Base-by-base conservation (phyloP, 164 flowering plant genomes). In the Kalanchoe fedtschenkoi region DNA sequence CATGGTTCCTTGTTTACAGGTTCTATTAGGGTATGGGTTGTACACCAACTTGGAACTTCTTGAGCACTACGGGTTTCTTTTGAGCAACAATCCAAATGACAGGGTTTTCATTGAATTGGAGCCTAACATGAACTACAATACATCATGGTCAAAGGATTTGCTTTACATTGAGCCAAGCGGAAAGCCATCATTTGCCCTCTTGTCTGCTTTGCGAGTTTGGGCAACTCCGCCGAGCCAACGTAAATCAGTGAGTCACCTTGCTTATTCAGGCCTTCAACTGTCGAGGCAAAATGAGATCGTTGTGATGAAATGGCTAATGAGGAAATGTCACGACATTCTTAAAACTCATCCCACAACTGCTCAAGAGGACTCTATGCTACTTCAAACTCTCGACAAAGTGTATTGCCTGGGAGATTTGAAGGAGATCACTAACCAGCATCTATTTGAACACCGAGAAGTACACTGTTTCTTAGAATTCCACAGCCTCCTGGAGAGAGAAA, bases 41-140 rank as follows among this genome's bases (percentile, higher is more conserved):
- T 95, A 95, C 73, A 88, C 89, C 51, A 90, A 95, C 68, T 65
- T 91, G 73, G 97, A 95, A 78, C 95, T 95, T 72, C 96, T 95
- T 47, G 93, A 95, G 70, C 88, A 95, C 68, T 95, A 93, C 62
- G 99, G 99, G 4, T 95, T 95, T 80, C 70, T 88, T 68, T 66
- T 90, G 15, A 61, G 78, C 37, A 68, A 66, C 16, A 95, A 95
- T 68, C 87, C 87, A 64, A 90, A 83, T 65, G 95, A 90, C 75
- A 95, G 87, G 74, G 81, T 75, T 28, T 84, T 79, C 65, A 78
- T 88, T 47, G 72, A 78, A 38, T 77, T 90, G 62, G 84, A 75
- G 61, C 69, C 77, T 39, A 77, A 71, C 28, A 70, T 81, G n/a
- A 71, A 65, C 64, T 70, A 77, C 24, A 66, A 70, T 16, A 70